Conservation (phyloP, 768 basidiomycete genomes). For the Leucosporidium yakuticum region DNA sequence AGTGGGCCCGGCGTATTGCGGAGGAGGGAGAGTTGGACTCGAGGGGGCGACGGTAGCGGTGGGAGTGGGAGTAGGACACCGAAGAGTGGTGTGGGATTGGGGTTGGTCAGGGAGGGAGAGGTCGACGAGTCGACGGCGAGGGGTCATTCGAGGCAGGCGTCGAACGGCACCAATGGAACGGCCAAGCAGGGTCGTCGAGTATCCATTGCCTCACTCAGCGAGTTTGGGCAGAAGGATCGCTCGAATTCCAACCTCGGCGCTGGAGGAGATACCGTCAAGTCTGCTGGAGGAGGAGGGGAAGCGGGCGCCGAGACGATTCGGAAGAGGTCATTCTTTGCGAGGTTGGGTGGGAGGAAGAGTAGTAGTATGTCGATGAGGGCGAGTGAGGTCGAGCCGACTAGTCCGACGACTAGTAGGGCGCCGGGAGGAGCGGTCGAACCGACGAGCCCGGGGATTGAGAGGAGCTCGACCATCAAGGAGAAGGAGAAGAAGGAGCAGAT, state of each 20-base stretch:
- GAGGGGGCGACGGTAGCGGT: neutral
- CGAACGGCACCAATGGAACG: neutral
- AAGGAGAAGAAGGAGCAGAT: slow-evolving; percentile 15
- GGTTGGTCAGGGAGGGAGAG: slow-evolving; percentile 4
- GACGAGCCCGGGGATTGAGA: neutral
- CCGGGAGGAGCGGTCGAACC: neutral
- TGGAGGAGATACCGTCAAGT: too few relatives aligned
- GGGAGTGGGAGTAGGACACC: neutral
- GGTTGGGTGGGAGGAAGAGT: neutral
- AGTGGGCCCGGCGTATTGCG: neutral
- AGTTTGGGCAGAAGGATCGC: too few relatives aligned
- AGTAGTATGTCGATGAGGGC: too few relatives aligned
- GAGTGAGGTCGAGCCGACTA: too few relatives aligned
- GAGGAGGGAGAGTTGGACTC: slow-evolving; percentile 11
- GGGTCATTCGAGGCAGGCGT: neutral
- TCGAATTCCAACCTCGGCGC: too few relatives aligned
- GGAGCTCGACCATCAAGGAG: neutral
- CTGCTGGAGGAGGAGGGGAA: neutral
- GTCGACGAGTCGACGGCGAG: slow-evolving; percentile 2
- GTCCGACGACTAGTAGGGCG: too few relatives aligned
- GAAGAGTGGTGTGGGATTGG: neutral
- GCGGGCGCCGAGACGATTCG: slow-evolving; percentile 4
- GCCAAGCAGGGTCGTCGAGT: too few relatives aligned
- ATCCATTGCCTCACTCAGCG: too few relatives aligned
- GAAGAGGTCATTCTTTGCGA: neutral